Evolutionary conservation across 495 filamentous ascomycete species (phyloP).

Genomic region (Sordaria brevicollis): DNA sequence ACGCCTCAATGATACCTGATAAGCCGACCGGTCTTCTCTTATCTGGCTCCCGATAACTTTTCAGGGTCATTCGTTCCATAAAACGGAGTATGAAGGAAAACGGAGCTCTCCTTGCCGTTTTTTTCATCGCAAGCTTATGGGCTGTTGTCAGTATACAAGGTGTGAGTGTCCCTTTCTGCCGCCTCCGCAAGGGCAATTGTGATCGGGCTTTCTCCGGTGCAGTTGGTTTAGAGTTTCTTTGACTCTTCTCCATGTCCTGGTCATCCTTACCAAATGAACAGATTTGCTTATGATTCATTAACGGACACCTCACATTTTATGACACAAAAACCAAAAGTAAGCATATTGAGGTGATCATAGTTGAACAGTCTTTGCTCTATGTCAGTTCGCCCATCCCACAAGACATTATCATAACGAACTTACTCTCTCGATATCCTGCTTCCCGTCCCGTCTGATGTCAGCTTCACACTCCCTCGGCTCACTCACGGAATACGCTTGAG

Average conservation of each 20-base stretch:
- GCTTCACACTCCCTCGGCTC: background rate
- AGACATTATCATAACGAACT: background rate
- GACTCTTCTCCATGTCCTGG: background rate
- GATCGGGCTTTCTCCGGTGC: background rate
- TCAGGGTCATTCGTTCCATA: background rate
- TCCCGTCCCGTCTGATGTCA: background rate
- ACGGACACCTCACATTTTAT: too few species aligned
- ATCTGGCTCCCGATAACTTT: background rate
- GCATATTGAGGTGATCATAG: too few species aligned
- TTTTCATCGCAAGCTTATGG: background rate
- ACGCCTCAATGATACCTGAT: background rate
- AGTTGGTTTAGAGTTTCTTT: background rate
- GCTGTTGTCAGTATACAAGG: background rate
- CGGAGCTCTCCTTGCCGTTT: background rate
- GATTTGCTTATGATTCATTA: too few species aligned
- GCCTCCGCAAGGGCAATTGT: background rate
- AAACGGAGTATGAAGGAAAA: background rate
- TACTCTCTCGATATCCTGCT: too few species aligned
- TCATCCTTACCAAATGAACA: too few species aligned
- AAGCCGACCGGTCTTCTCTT: background rate
- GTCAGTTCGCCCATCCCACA: background rate
- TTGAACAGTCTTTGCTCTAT: too few species aligned
- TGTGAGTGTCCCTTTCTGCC: background rate
- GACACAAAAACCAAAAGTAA: too few species aligned
- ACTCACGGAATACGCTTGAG: too few species aligned